phyloP scores from a whole-genome alignment of 805 yeast species.

The Schwanniomyces sp. region DNA sequence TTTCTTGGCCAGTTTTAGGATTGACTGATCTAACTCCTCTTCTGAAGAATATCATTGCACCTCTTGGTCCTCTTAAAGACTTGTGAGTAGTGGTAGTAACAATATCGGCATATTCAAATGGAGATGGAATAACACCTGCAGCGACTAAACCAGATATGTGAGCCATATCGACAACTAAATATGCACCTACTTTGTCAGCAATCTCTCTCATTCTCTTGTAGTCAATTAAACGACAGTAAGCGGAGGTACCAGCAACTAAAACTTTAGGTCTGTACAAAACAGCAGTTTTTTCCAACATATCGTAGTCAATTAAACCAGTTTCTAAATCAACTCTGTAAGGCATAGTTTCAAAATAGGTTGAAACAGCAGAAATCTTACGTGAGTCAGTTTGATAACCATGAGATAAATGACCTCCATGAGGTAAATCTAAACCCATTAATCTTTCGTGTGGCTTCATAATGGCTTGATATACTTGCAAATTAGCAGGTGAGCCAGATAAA shows the following conservation, averaged over 20 bases:
- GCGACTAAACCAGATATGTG: constrained; percentile 96
- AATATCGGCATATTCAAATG: constrained; percentile 90
- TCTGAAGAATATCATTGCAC: constrained; percentile 97
- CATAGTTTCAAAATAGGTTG: constrained; percentile 96
- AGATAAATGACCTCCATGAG: constrained; percentile 97
- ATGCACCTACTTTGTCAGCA: constrained; percentile 92
- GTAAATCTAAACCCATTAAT: constrained; percentile 95
- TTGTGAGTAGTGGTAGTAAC: constrained; percentile 98
- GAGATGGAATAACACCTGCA: constrained; percentile 91
- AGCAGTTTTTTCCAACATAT: constrained; percentile 79
- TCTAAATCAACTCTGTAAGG: constrained; percentile 86
- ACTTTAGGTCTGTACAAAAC: constrained; percentile 90
- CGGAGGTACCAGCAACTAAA: constrained; percentile 96
- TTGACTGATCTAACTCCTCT: constrained; percentile 82
- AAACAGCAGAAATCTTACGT: constrained; percentile 86
- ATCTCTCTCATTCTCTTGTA: constrained; percentile 87
- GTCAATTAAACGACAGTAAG: constrained; percentile 88
- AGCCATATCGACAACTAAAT: constrained; percentile 93
- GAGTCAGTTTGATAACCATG: constrained; percentile 94
- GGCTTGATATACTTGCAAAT: constrained; percentile 88
- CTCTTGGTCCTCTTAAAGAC: constrained; percentile 98
- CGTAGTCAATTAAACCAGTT: constrained; percentile 93
- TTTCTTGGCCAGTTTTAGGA: constrained; percentile 81
- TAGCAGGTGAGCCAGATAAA: constrained; percentile 95
- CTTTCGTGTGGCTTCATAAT: constrained; percentile 87